phyloP scores from a whole-genome alignment of 73 alveolate genomes.

The Effrenium voratum region DNA sequence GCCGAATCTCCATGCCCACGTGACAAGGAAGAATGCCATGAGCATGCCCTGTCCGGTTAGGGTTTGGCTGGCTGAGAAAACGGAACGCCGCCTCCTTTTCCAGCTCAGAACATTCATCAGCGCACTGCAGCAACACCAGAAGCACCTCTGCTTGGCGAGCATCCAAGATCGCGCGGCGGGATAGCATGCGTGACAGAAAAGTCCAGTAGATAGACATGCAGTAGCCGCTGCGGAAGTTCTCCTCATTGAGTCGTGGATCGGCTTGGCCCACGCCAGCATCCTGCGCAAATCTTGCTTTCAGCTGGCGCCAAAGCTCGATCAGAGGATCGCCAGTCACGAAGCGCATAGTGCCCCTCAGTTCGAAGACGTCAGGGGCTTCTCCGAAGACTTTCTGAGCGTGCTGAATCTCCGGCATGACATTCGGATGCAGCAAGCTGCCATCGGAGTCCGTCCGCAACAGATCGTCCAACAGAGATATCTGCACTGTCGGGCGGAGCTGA shows the following conservation, averaged over 20 bases:
- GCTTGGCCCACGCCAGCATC: background rate
- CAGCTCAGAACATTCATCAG: background rate
- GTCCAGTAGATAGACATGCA: background rate
- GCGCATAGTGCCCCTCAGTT: background rate
- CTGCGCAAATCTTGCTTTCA: background rate
- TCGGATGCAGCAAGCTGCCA: background rate
- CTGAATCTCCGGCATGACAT: background rate
- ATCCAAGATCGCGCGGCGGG: background rate
- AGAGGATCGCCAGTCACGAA: background rate
- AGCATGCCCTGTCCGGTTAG: background rate
- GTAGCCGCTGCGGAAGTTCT: background rate
- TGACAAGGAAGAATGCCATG: background rate
- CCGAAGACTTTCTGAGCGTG: background rate
- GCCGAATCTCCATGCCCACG: background rate
- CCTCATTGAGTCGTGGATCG: background rate
- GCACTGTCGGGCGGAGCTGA: background rate
- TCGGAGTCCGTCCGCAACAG: background rate
- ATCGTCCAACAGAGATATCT: background rate
- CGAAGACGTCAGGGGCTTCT: background rate
- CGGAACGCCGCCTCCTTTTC: background rate
- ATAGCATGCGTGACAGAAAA: background rate
- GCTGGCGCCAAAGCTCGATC: background rate
- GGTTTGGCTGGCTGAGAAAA: background rate
- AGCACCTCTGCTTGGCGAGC: background rate
- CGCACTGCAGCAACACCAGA: background rate